phyloP scores from a whole-genome alignment of 2,329 filamentous ascomycete genomes.

The Aspergillus aculeatinus region DNA sequence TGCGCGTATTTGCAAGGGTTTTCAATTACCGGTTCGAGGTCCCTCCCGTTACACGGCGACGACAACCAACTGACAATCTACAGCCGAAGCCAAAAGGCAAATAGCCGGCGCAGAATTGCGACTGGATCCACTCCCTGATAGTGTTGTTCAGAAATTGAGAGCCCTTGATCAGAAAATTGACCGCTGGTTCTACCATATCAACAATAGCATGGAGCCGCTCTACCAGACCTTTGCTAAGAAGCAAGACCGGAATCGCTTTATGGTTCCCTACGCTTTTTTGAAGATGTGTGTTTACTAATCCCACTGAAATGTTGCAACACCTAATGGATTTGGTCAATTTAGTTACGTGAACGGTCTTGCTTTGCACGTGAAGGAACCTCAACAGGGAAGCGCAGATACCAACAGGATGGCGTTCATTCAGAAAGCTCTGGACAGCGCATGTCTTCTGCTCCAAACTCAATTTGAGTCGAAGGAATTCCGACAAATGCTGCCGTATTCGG shows the following conservation, averaged over 20 bases:
- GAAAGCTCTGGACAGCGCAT: not conserved
- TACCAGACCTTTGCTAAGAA: slow-evolving; percentile 4
- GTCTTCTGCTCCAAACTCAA: not conserved
- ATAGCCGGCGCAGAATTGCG: not conserved
- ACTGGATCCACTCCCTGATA: not conserved
- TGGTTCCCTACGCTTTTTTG: slow-evolving; percentile 1
- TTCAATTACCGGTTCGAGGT: not conserved
- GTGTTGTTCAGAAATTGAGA: not conserved
- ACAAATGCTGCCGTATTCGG: not conserved
- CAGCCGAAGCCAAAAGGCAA: slow-evolving; percentile 1
- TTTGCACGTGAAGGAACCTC: not conserved
- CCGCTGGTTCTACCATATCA: slow-evolving; percentile 3
- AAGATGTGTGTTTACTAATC: not conserved
- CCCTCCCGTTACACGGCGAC: too few relatives aligned
- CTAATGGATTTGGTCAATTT: not conserved
- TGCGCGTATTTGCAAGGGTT: slow-evolving; percentile 4
- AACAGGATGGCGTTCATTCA: not conserved
- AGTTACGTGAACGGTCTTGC: slow-evolving; percentile 2
- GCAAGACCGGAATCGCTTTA: slow-evolving; percentile 5
- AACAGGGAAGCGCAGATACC: not conserved
- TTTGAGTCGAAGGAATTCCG: not conserved
- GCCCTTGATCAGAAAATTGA: slow-evolving; percentile 1
- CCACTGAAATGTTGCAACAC: not conserved
- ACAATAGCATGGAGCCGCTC: slow-evolving; percentile 1
- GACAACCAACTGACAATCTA: too few relatives aligned